A percentile compares a stretch with the other conserved stretches of the same genome.
These are phyloP conservation scores for Saccharomycopsis sp. DNA, from an alignment of 805 yeast species.

Conservation along the genomic window DNA sequence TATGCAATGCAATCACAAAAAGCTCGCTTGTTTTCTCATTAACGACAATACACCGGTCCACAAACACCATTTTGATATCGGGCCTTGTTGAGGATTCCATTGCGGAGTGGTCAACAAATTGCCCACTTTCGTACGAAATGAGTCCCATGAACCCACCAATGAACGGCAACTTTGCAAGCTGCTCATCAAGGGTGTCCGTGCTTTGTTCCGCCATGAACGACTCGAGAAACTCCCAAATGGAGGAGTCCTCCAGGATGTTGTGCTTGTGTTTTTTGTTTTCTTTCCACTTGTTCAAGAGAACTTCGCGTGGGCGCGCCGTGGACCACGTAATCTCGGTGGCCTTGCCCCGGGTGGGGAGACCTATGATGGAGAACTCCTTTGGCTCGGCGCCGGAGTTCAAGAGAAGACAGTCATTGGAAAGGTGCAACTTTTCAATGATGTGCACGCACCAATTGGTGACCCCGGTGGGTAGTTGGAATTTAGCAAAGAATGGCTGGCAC, in stretches of 20 bases:
- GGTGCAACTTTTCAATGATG: too few species aligned
- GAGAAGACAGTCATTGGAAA: too few species aligned
- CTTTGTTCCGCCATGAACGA: constrained; percentile 34
- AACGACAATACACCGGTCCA: constrained; percentile 54
- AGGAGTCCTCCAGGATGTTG: constrained; percentile 9
- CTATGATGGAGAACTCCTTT: constrained; percentile 74
- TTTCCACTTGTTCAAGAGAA: not conserved
- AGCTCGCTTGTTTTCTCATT: constrained; percentile 39
- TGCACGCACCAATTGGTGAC: too few species aligned
- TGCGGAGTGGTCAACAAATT: constrained; percentile 26
- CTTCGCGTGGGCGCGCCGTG: not conserved
- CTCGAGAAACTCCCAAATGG: constrained; percentile 50
- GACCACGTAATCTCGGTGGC: constrained; percentile 25
- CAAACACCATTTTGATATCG: constrained; percentile 64
- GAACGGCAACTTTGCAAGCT: constrained; percentile 73
- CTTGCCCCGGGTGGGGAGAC: constrained; percentile 42
- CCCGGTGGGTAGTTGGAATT: too few species aligned
- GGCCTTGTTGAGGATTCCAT: constrained; percentile 31
- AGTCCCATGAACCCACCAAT: constrained; percentile 88
- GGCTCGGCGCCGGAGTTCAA: too few species aligned
- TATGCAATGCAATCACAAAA: constrained; percentile 44
- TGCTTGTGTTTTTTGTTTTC: not conserved
- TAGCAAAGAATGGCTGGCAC: too few species aligned
- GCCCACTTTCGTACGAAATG: constrained; percentile 83
- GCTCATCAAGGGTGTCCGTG: too few species aligned